Conservation (phyloP, 331 rosid genomes). For the Stylosanthes scabra region DNA sequence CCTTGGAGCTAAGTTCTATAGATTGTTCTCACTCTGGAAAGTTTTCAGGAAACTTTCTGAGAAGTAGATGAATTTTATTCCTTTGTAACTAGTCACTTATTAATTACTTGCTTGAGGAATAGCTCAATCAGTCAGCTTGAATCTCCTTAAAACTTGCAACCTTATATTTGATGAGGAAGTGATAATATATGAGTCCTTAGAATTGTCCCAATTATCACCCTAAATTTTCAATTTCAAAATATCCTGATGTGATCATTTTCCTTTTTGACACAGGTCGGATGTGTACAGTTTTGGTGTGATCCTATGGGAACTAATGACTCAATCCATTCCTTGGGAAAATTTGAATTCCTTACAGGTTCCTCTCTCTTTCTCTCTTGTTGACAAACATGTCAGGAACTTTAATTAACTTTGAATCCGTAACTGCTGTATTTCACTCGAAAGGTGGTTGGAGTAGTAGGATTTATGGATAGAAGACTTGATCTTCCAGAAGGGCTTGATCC, state of each 20-base stretch:
- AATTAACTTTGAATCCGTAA: not conserved
- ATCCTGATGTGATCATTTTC: slow-evolving; percentile 13
- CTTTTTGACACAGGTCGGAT: slow-evolving; percentile 63
- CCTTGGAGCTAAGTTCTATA: slow-evolving; percentile 26
- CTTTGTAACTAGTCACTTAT: not conserved
- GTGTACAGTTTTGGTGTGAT: slow-evolving; percentile 81
- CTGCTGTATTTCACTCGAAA: slow-evolving; percentile 40
- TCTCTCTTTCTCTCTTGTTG: slow-evolving; percentile 16
- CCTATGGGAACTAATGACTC: slow-evolving; percentile 77
- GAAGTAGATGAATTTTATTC: slow-evolving; percentile 7
- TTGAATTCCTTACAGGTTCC: slow-evolving; percentile 74
- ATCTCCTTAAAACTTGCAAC: not conserved
- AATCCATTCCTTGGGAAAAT: slow-evolving; percentile 70
- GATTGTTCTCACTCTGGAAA: slow-evolving; percentile 4
- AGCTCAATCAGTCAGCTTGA: slow-evolving; percentile 16
- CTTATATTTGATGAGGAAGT: slow-evolving; percentile 11
- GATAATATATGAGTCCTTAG: not conserved
- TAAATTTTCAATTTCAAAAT: not conserved
- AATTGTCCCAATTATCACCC: slow-evolving; percentile 11
- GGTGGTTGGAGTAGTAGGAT: slow-evolving; percentile 91
- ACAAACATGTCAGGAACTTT: not conserved
- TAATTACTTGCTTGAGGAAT: slow-evolving; percentile 18
- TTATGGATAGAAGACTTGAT: slow-evolving; percentile 80
- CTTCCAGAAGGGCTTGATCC: slow-evolving; percentile 73
- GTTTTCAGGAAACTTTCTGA: slow-evolving; percentile 4